phyloP scores from a whole-genome alignment of 1,284 basidiomycete species.

The Tylopilus sp. region DNA sequence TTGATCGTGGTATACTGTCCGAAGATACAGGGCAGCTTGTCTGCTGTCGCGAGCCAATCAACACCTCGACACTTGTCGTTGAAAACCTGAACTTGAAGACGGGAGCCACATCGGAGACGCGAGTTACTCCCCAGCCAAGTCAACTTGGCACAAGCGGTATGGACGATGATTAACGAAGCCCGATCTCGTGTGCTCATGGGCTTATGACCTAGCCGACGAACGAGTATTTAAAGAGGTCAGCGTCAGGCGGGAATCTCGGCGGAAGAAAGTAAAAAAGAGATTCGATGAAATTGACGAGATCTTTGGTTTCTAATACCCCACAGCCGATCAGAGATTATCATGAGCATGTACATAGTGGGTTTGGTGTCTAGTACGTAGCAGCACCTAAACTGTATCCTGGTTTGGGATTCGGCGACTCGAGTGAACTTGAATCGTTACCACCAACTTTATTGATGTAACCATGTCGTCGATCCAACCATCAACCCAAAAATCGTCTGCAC shows the following conservation, averaged over 20 bases:
- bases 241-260: conserved; percentile 9
- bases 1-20: neutral
- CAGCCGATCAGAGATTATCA: too few species aligned
- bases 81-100: neutral
- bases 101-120: neutral
- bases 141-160: conserved; percentile 5
- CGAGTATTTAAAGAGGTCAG: neutral
- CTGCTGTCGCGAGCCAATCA: neutral
- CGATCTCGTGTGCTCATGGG: conserved; percentile 6
- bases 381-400: too few species aligned
- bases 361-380: too few species aligned
- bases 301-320: conserved; percentile 26
- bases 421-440: neutral
- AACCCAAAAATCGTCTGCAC: conserved; percentile 48
- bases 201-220: conserved; percentile 5
- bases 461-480: conserved; percentile 50
- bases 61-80: neutral
- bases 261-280: conserved; percentile 29
- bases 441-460: neutral
- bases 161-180: neutral
- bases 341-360: too few species aligned
- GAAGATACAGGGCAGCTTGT: conserved; percentile 20
- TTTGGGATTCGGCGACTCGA: neutral
- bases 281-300: conserved; percentile 33
- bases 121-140: neutral